Conservation (phyloP, 805 yeast genomes). For the Candida chilensis region DNA sequence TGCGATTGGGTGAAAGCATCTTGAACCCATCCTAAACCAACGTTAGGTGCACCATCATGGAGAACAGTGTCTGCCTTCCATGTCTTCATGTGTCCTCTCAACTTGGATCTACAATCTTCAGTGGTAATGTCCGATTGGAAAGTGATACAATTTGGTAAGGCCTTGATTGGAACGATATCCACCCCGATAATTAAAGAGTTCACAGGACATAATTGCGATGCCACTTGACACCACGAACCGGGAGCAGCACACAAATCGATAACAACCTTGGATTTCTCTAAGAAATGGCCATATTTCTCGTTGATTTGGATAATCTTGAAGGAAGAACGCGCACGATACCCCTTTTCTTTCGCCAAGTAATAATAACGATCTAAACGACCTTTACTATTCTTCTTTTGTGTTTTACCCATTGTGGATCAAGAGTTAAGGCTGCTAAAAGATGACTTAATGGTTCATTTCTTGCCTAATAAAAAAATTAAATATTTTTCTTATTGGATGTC, state of each 20-base stretch:
- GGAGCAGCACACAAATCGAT: slow-evolving; percentile 99
- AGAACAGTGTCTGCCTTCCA: slow-evolving; percentile 98
- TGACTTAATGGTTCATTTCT: background rate
- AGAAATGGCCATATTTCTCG: slow-evolving; percentile 92
- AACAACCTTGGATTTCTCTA: slow-evolving; percentile 91
- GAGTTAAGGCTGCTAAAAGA: background rate
- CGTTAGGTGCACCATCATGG: slow-evolving; percentile 99
- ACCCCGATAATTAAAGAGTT: slow-evolving; percentile 95
- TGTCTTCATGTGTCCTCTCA: slow-evolving; percentile 93
- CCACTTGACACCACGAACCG: slow-evolving; percentile 99
- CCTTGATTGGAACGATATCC: slow-evolving; percentile 95
- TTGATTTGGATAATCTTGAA: slow-evolving; percentile 92
- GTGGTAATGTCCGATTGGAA: slow-evolving; percentile 97
- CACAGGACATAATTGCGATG: slow-evolving; percentile 85
- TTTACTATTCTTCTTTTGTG: slow-evolving; percentile 92
- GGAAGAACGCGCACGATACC: slow-evolving; percentile 98
- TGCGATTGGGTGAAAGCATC: slow-evolving; percentile 99
- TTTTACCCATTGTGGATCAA: slow-evolving; percentile 63
- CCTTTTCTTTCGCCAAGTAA: slow-evolving; percentile 93
- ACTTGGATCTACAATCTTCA: slow-evolving; percentile 90
- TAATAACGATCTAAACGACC: slow-evolving; percentile 99
- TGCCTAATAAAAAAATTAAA: too few species aligned
- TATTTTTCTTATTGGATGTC: too few species aligned
- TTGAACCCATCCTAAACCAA: slow-evolving; percentile 99
- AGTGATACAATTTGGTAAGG: slow-evolving; percentile 90